Base-by-base conservation (phyloP, 371 early-diverging fungal species). In the Mucor indicus region DNA sequence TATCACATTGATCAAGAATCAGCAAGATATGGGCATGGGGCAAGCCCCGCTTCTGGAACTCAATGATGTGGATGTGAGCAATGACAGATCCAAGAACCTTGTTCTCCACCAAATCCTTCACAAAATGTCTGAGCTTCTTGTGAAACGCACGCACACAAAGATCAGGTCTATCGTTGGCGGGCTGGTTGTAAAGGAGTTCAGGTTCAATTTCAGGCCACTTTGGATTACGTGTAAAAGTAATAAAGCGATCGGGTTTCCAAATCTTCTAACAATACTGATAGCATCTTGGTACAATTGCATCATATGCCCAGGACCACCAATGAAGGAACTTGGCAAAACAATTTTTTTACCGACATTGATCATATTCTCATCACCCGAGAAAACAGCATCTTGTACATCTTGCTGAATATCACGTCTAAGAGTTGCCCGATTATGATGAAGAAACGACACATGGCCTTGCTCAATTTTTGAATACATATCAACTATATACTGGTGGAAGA, bases 151-250 rank as follows among this genome's bases (percentile, higher is more conserved):
- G 47, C 11, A 41, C 41, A n/a, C 35, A 40, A 5, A 67, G 22
- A 33, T 62, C 60, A 12, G 54, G 57, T 2, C 58, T n/a, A 36
- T 64, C 64, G 10, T 7, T 3, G 12, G 23, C 17, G 1, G 12
- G 13, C 24, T 64, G 70, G 12, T 50, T 52, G 23, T 24, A 23
- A 0, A 38, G 12, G 0, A 70, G 46, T 3, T 53, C 57, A n/a
- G 29, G 35, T 5, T 7, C 10, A 5, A 72, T 62, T 22, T 68
- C 63, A 1, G 57, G 60, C 68, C 72, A 70, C 4, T 21, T 40
- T 0, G 70, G 64, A 22, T 67, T 67, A 38, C 65, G 67, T 5
- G 57, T 74, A n/a, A 74, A 62, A 0, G 69, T 67, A 3, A 74
- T 50, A 35, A 74, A 74, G 0, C 57, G 35, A 41, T 69, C 66